Evolutionary conservation across 257 asterid species (phyloP), one percentile per base, ranked within the genome.

Genomic region (Linderniella brevidens): DNA sequence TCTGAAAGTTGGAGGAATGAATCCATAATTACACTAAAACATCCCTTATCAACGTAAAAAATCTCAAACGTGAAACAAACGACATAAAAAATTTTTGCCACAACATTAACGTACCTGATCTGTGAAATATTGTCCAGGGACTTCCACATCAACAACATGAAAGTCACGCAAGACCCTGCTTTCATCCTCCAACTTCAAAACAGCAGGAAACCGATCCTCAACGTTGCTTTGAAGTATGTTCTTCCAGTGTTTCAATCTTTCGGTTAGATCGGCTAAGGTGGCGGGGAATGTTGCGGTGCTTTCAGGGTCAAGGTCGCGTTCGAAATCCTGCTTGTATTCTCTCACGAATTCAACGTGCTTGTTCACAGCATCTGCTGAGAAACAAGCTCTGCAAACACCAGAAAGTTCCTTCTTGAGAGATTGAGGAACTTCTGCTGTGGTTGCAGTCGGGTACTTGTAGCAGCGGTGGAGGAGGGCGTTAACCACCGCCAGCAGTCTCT

Each of bases 311-410:
- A 90, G 99, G 71, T 85, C 99, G 25, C 94, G 82, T 56, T 90
- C 99, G 68, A 90, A 90, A 44, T 85, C 96, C 63, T 75, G 94
- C 71, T 85, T 90, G 86, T 90, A 90, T 62, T 90, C 99, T 61
- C 92, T 73, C 61, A 90, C 99, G 54, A 85, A 90, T 13, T 90
- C 99, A 41, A 90, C 96, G 57, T 90, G 99, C 72, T 90, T 90
- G 70, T 85, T 90, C 67, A 90, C 99, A 40, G 96, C 99, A 75
- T 90, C 96, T 48, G 87, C 94, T 42, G 99, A 90, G 69, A 90
- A 90, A 64, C 96, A 90, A 61, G 99, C 99, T 61, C 93, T 78
- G 71, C 99, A 90, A 61, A 90, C 99, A 57, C 99, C 99, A 67
- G 99, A 90, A 43, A 90, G 99, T 78, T 90, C 99, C 65, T 90